phyloP scores from a whole-genome alignment of 176 grass and related monocot genomes.

The Oryza brachyantha region DNA sequence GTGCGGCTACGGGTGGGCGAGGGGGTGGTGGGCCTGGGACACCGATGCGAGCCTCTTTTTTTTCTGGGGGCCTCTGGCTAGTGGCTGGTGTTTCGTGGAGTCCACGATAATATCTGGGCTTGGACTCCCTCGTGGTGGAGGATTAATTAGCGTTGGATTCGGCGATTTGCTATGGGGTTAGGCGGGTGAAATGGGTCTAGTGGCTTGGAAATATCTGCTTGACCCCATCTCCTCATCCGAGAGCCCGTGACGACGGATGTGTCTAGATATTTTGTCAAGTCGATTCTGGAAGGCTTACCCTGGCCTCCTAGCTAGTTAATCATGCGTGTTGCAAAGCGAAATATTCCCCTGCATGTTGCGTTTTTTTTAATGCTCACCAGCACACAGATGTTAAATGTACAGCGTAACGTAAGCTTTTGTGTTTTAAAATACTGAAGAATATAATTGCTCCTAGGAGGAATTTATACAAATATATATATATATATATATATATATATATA shows the following conservation, averaged over 20 bases:
- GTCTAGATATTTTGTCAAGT: neutral
- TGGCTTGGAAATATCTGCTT: neutral
- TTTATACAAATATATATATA: no score
- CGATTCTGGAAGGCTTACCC: neutral
- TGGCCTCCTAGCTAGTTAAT: no score
- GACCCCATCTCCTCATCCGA: neutral
- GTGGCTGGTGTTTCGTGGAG: constrained; percentile 19
- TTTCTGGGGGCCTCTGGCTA: neutral
- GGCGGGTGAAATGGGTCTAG: neutral
- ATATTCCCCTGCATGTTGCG: no score
- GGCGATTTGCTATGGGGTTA: neutral
- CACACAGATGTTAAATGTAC: no score
- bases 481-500: no score
- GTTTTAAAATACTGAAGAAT: no score
- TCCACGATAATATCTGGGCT: constrained; percentile 33
- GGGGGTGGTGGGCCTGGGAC: neutral
- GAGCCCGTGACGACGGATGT: neutral
- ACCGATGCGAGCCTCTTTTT: neutral
- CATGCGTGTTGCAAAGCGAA: no score
- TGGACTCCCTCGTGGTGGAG: constrained; percentile 18
- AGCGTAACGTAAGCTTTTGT: no score
- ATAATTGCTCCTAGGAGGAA: no score
- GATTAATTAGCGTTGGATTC: neutral
- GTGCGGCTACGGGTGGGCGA: constrained; percentile 11
- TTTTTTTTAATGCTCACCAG: no score